Conservation (phyloP, 768 basidiomycete species). For the Auricularia sp. region DNA sequence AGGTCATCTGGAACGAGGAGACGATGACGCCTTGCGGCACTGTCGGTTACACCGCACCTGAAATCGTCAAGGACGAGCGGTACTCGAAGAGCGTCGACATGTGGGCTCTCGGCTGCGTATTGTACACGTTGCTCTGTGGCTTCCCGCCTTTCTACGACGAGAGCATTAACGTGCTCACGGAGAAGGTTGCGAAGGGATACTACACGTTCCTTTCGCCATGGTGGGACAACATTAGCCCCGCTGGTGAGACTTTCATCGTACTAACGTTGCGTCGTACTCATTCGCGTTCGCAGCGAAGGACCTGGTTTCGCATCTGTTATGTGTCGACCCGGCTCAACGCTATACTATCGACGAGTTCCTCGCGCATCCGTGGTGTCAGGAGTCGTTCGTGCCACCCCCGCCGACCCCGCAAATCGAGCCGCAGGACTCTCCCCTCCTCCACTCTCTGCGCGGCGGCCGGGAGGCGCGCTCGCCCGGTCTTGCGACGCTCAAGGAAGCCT, state of each 20-base stretch:
- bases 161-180: conserved; percentile 93
- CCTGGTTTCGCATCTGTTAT: conserved; percentile 86
- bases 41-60: conserved; percentile 97
- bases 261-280: conserved; percentile 4
- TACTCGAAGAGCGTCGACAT: conserved; percentile 97
- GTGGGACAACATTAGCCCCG: conserved; percentile 91
- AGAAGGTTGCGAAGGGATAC: conserved; percentile 94
- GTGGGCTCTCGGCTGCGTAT: conserved; percentile 99
- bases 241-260: conserved; percentile 38
- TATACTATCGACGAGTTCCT: conserved; percentile 98
- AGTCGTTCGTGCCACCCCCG: conserved; percentile 48
- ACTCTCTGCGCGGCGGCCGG: conserved; percentile 60
- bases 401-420: conserved; percentile 51
- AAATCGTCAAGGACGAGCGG: conserved; percentile 98
- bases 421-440: conserved; percentile 85
- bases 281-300: conserved; percentile 65
- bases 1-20: conserved; percentile 97
- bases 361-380: conserved; percentile 89
- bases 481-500: conserved; percentile 90
- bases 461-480: conserved; percentile 84
- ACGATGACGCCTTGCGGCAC: conserved; percentile 99
- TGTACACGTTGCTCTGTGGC: conserved; percentile 95
- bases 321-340: conserved; percentile 89
- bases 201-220: conserved; percentile 98
- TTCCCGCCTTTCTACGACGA: conserved; percentile 99